Conservation (phyloP, 345 rosid genomes). For the Psidium guajava region DNA sequence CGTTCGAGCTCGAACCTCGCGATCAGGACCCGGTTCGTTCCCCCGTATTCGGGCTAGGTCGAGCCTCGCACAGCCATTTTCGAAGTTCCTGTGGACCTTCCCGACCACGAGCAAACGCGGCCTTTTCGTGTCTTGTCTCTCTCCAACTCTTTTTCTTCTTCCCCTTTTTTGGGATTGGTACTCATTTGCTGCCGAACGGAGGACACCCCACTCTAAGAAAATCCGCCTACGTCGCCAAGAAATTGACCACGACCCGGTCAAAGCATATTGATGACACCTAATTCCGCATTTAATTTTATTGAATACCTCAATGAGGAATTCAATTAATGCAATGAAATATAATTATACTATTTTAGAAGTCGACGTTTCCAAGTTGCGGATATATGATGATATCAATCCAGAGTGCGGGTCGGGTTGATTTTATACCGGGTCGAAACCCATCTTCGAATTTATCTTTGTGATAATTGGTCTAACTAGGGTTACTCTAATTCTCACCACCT, state of each 20-base stretch:
- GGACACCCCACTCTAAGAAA: not conserved
- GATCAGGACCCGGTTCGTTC: no score
- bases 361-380: not conserved
- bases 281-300: not conserved
- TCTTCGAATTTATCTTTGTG: not conserved
- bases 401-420: not conserved
- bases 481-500: not conserved
- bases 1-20: no score
- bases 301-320: not conserved
- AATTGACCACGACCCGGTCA: not conserved
- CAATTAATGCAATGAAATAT: not conserved
- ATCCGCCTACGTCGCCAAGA: no score
- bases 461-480: fast-evolving
- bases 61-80: not conserved
- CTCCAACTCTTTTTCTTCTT: not conserved
- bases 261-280: not conserved
- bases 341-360: not conserved
- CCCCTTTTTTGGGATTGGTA: not conserved
- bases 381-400: not conserved
- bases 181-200: not conserved
- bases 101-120: not conserved
- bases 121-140: not conserved
- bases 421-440: not conserved
- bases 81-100: not conserved
- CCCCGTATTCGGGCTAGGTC: no score